phyloP scores from a whole-genome alignment of 2,329 filamentous ascomycete genomes.

The Aspergillus novofumigatus region DNA sequence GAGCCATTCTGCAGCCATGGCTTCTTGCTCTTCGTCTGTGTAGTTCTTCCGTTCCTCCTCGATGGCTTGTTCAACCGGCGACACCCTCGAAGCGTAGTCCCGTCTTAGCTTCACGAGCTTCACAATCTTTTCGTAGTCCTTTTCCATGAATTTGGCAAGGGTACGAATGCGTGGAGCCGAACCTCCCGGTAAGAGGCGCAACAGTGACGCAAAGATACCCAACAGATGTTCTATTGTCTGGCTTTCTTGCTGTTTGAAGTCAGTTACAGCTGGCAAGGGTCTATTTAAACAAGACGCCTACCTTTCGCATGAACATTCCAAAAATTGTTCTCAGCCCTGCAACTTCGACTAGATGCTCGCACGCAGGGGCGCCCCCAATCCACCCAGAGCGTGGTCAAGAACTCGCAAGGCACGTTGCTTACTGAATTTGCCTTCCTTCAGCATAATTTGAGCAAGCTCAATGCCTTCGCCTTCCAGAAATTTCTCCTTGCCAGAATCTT shows the following conservation, averaged over 20 bases:
- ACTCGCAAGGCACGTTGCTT: slow-evolving; percentile 73
- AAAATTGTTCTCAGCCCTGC: slow-evolving; percentile 83
- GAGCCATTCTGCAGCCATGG: slow-evolving; percentile 67
- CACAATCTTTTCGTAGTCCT: slow-evolving; percentile 78
- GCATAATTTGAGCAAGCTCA: slow-evolving; percentile 86
- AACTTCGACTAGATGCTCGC: slow-evolving; percentile 71
- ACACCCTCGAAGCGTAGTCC: slow-evolving; percentile 63
- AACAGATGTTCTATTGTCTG: slow-evolving; percentile 73
- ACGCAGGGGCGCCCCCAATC: slow-evolving; percentile 58
- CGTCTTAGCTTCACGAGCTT: slow-evolving; percentile 68
- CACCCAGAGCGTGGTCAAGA: slow-evolving; percentile 74
- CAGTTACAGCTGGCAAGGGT: slow-evolving; percentile 8
- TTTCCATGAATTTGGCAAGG: slow-evolving; percentile 93
- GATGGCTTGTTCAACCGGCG: slow-evolving; percentile 61
- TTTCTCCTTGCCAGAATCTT: slow-evolving; percentile 67
- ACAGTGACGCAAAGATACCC: slow-evolving; percentile 76
- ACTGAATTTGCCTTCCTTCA: slow-evolving; percentile 81
- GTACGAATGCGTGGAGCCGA: slow-evolving; percentile 75
- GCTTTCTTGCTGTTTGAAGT: slow-evolving; percentile 51
- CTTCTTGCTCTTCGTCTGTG: slow-evolving; percentile 56
- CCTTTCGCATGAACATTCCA: slow-evolving; percentile 79
- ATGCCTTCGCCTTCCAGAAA: slow-evolving; percentile 89
- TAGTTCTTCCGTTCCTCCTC: slow-evolving; percentile 53
- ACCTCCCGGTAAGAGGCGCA: slow-evolving; percentile 73
- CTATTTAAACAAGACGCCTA: slow-evolving; percentile 14